Base-by-base conservation (phyloP, 441 rosid genomes). In the Adansonia gregorii region DNA sequence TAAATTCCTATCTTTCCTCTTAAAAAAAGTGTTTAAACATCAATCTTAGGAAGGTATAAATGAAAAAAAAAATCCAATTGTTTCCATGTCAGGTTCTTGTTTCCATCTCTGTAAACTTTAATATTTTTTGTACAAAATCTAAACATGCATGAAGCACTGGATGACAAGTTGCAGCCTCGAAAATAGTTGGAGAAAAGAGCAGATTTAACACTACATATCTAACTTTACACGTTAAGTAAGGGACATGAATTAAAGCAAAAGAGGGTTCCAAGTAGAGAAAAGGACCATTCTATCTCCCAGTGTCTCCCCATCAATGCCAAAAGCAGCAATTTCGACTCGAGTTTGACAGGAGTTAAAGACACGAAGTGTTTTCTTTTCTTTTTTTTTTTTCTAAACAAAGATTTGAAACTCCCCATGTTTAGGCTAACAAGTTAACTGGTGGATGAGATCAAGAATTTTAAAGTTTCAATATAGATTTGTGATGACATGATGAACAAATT, bases 391-490 rank as follows among this genome's bases (percentile, higher is more conserved):
- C 15, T 52, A 6, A 52, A 5, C 15, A 71, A 8, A 52, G 48
- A 71, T 71, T 52, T 71, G 61, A 27, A 27, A 24, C 74, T 39
- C 59, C 67, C 6, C 8, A 17, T 15, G 61, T 52, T 69, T 31
- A 70, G 24, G 60, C 45, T 70, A 72, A 72, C 65, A 55, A 52
- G 46, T 52, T 27, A 54, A 12, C 11, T 35, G 61, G 9, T 71
- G 63, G 64, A 19, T 56, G 17, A 72, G 65, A 55, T 39, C 51
- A 55, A 72, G 65, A 72, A 74, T 67, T 74, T 68, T 68, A 52
- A 65, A 72, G 63, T 67, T 66, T 35, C 41, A 52, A 55, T 72
- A 39, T 31, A 35, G 64, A 72, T 72, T 71, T 55, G 63, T 35
- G 64, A 72, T 52, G 48, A 31, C 24, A 71, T 9, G 6, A 54